phyloP scores from a whole-genome alignment of 768 basidiomycete species.

The Boletus tylopilopsis region DNA sequence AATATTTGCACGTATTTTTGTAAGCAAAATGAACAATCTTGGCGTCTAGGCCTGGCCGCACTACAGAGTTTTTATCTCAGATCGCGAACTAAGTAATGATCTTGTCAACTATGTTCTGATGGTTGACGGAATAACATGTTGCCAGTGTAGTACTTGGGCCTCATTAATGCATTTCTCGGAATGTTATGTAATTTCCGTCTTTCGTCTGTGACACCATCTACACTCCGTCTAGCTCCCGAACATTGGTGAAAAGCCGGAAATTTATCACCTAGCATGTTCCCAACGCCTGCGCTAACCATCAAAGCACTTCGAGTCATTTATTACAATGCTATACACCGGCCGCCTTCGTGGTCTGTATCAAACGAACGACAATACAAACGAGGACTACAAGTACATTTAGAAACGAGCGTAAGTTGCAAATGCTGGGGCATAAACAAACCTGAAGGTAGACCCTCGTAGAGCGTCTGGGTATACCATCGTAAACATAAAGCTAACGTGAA shows the following conservation, averaged over 20 bases:
- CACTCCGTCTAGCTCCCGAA: not conserved
- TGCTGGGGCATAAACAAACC: conserved; percentile 11
- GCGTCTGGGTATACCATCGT: conserved; percentile 19
- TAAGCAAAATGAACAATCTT: no score
- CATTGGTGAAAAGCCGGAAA: not conserved
- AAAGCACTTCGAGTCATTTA: not conserved
- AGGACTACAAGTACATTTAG: conserved; percentile 1
- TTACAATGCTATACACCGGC: conserved; percentile 5
- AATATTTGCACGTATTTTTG: no score
- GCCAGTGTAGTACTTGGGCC: no score
- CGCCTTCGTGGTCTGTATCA: not conserved
- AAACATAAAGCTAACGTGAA: conserved; percentile 15
- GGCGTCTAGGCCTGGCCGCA: no score
- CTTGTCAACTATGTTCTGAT: no score
- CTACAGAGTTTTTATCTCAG: no score
- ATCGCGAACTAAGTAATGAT: no score
- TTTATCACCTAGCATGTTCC: not conserved
- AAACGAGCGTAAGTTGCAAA: conserved; percentile 21
- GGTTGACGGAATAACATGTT: no score
- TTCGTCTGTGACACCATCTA: not conserved
- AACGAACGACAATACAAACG: conserved; percentile 20
- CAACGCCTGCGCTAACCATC: not conserved
- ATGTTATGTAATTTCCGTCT: conserved; percentile 14
- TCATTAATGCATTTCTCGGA: no score
- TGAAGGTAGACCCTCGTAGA: no score